Evolutionary conservation across 441 rosid genomes (phyloP).

Genomic region (Corymbia calophylla): DNA sequence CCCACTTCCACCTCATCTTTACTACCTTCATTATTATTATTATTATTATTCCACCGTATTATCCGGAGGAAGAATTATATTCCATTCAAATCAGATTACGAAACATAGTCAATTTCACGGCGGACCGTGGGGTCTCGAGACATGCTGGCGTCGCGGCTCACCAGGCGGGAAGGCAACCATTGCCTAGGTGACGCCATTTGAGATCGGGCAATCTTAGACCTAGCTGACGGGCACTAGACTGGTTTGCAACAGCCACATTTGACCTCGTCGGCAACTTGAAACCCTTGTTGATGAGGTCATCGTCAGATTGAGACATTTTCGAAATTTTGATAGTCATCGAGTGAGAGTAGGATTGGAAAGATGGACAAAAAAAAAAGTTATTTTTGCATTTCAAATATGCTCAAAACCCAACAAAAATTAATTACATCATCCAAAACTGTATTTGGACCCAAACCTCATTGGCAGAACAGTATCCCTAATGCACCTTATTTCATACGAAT

Average conservation of each 20-base stretch:
- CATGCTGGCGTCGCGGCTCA: background rate
- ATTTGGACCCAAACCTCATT: fast-evolving
- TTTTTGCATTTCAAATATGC: no score
- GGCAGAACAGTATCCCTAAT: fast-evolving
- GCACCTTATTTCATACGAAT: background rate
- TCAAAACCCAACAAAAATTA: no score
- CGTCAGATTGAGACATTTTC: no score
- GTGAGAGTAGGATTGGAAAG: no score
- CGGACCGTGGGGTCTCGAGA: background rate
- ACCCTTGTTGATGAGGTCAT: background rate
- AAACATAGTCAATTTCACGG: background rate
- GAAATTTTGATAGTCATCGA: no score
- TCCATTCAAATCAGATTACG: background rate
- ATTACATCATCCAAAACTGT: fast-evolving
- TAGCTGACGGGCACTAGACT: background rate
- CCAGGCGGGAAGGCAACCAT: background rate
- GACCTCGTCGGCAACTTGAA: fast-evolving
- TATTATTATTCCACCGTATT: no score
- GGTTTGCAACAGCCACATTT: no score
- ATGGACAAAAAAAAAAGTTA: no score
- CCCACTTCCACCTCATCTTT: background rate
- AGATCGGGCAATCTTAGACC: fast-evolving
- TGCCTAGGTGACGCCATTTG: fast-evolving
- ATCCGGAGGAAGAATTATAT: background rate
- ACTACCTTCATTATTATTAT: no score